Base-by-base conservation (phyloP, 352 stramenopile species). In the Globisporangium echinulatum region DNA sequence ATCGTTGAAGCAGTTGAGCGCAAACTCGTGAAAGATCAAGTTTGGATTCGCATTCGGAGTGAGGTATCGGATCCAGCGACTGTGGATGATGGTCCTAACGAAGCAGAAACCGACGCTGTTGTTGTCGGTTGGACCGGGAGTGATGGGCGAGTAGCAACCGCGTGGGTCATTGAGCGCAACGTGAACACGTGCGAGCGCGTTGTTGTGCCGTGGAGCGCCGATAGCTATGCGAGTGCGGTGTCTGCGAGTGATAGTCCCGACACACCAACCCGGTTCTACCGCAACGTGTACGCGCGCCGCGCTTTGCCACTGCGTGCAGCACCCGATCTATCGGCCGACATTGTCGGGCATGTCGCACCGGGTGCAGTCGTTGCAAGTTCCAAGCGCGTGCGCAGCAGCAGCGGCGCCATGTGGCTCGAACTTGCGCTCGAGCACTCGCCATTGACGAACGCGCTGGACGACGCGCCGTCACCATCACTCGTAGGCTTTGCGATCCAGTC, bases 111-210 rank as follows among this genome's bases (percentile, higher is more conserved):
- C 25, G 25, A 33, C 25, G 25, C 25, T n/a, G n/a, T n/a, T n/a
- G n/a, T n/a, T n/a, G n/a, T n/a, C n/a, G n/a, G n/a, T n/a, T n/a
- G n/a, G n/a, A n/a, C n/a, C n/a, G n/a, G n/a, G n/a, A n/a, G n/a
- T n/a, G n/a, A n/a, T n/a, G n/a, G n/a, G n/a, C n/a, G n/a, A n/a
- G n/a, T n/a, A n/a, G 19, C 37, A 51, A 50, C 52, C 59, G 79
- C 77, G 9, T 92, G 82, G 82, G 70, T 92, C 17, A 81, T 92
- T 40, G 82, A 92, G 55, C 79, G 79, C 36, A 88, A 92, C 64
- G 79, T 75, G 5, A 86, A 89, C 44, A 85, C 79, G 38, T 76
- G 70, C 38, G 76, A 88, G 52, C 72, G 77, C 19, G 82, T 92
- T 14, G 69, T 77, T 36, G 63, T 82, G 17, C 79, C 79, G 8